Evolutionary conservation across 1,139 yeast genomes (phyloP).

Genomic region (Meyerozyma guilliermondii): DNA sequence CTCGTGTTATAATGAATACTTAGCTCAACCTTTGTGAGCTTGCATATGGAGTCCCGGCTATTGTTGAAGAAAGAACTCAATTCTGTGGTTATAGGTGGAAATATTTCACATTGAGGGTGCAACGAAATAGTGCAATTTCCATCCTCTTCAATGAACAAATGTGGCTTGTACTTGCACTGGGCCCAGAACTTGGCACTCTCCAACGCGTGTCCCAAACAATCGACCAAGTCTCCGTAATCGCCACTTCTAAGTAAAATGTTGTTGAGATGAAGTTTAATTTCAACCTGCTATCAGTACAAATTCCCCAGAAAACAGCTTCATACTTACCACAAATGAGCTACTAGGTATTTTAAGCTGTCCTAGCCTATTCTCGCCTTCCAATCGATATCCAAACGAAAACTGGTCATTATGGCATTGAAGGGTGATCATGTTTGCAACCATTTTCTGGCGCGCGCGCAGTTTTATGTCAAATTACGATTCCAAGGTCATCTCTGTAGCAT

Average conservation of each 20-base stretch:
- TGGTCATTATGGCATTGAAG: constrained; percentile 6
- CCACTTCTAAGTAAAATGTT: constrained; percentile 7
- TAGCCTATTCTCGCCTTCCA: neutral
- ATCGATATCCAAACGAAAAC: constrained; percentile 7
- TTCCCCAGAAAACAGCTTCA: neutral
- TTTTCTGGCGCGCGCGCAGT: neutral
- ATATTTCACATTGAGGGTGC: constrained; percentile 17
- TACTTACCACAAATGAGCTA: neutral
- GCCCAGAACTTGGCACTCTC: constrained; percentile 13
- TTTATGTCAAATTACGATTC: neutral
- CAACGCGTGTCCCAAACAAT: constrained; percentile 8
- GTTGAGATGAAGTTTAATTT: constrained; percentile 13
- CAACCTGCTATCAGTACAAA: constrained; percentile 6
- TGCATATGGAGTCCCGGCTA: neutral
- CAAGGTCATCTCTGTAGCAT: neutral
- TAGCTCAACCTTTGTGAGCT: neutral
- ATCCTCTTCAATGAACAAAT: constrained; percentile 9
- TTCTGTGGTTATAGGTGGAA: constrained; percentile 12
- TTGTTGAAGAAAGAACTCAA: constrained; percentile 3
- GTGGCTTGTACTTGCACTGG: constrained; percentile 12
- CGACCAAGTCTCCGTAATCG: constrained; percentile 12
- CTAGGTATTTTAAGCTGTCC: neutral
- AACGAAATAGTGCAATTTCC: constrained; percentile 10
- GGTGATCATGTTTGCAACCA: neutral
- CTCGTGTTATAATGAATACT: constrained; percentile 5